Base-by-base conservation (phyloP, 202 grass and related monocot genomes). In the Dendrocalamus latiflorus region DNA sequence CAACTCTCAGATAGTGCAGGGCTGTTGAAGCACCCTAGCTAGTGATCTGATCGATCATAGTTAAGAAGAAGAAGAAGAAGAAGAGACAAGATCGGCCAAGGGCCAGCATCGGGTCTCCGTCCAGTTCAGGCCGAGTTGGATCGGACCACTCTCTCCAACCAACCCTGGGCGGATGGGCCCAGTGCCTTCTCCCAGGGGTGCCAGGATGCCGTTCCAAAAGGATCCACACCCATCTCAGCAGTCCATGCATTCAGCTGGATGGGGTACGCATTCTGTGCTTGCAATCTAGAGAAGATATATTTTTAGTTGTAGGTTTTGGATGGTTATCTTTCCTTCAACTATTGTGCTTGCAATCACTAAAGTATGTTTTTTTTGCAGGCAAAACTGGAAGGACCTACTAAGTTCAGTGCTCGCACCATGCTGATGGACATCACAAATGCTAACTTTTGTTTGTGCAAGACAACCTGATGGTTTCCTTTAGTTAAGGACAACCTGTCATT, bases 41-140 rank as follows among this genome's bases (percentile, higher is more conserved):
- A 85, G 91, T 2, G 96, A 99, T 39, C 84, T 99, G n/a, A n/a
- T n/a, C n/a, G 56, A 80, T 99, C 71, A 95, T 99, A 16, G 92
- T 85, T 30, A 99, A 94, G 89, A n/a, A n/a, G n/a, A n/a, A n/a
- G n/a, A n/a, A n/a, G n/a, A n/a, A n/a, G n/a, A 99, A 96, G 91
- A 99, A 92, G 79, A 90, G 96, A 60, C 91, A 94, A 79, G 93
- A 99, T 1, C 84, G 96, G 53, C 65, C 64, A 15, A 95, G 94
- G 70, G 68, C 85, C 44, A 87, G 86, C 60, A 81, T 86, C 0
- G 85, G 83, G 15, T 94, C 93, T 41, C 91, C 89, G 0, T 91
- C 94, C 13, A 91, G 89, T 70, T 93, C 94, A 36, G 91, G 86
- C 11, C 81, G 91, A 61, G 87, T 73, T 53, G n/a, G n/a, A n/a